Evolutionary conservation across 2,329 filamentous ascomycete genomes (phyloP), one percentile per base, ranked within the genome.

Genomic region (Furcasterigmium sp.): DNA sequence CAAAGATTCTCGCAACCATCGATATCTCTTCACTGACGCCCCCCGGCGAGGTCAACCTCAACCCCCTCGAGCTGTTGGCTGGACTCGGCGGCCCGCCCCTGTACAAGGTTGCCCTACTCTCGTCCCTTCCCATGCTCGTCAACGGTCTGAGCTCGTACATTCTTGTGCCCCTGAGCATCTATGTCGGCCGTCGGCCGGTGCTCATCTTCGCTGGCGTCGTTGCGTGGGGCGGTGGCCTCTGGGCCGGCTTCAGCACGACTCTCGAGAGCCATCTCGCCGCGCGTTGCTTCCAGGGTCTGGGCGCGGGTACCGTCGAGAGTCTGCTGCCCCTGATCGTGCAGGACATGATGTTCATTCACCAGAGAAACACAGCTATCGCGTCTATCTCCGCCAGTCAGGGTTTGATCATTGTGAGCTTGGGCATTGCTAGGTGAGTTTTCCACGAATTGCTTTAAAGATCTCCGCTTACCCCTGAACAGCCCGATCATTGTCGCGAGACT

Each of bases 301-400:
- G 62, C 2, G 61, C 59, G 1, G 63, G 62, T 4, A 55, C 62
- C 0, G 59, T 62, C 14, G 61, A 64, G 46, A 60, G 62, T 1
- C 44, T 67, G 17, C 56, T 67, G 7, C 63, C 64, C 3, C 52
- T 67, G 10, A 60, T 67, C 25, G 56, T 64, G 2, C 62, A 66
- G 52, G 63, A 67, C 32, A 56, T 67, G 30, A 57, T 64, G 35
- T 67, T 67, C 25, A 56, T 65, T 15, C 63, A 67, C 42, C 55
- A 67, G 53, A 56, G 63, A 4, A 62, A 61, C 46, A 52, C 52
- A 41, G 62, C 57, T 10, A 56, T 64, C 30, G 56, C 62, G 9
- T 50, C 55, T 6, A 51, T 64, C 17, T 50, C 59, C 29, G 51
- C 56, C 2, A 56, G 53, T 7, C 48, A 50, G 52, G 62, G 59